phyloP scores from a whole-genome alignment of 148 eudicot genomes.

The Linanthus parryae region DNA sequence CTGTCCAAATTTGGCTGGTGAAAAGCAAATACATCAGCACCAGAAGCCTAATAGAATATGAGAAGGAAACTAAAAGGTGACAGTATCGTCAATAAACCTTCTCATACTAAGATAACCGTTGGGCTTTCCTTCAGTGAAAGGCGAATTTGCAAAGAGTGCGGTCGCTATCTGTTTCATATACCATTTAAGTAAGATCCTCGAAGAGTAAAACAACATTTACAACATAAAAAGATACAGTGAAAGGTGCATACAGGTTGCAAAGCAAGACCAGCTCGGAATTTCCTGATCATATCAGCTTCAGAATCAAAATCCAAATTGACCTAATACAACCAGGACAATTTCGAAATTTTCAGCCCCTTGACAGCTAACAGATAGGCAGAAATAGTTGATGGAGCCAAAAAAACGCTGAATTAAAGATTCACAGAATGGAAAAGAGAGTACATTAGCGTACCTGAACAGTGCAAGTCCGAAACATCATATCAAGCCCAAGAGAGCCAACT shows the following conservation, averaged over 20 bases:
- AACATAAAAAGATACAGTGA: conserved; percentile 8
- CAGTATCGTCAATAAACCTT: conserved; percentile 39
- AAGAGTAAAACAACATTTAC: conserved; percentile 10
- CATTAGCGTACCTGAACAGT: conserved; percentile 77
- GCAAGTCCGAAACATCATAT: conserved; percentile 98
- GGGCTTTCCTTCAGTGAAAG: conserved; percentile 95
- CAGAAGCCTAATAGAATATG: not conserved
- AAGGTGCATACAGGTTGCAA: conserved; percentile 86
- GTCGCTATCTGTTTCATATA: conserved; percentile 77
- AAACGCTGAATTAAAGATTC: not conserved
- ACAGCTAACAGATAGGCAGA: not conserved
- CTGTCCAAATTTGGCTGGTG: conserved; percentile 85
- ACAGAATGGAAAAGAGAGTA: not conserved
- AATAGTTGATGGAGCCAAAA: not conserved
- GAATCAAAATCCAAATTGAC: conserved; percentile 94
- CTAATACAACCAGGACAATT: conserved; percentile 24
- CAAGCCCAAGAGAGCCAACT: conserved; percentile 96
- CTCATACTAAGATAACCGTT: conserved; percentile 97
- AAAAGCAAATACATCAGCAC: conserved; percentile 13
- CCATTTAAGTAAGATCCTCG: conserved; percentile 18
- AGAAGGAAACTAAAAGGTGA: conserved; percentile 8
- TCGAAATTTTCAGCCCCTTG: not conserved
- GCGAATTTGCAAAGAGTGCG: conserved; percentile 96
- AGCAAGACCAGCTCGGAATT: conserved; percentile 93
- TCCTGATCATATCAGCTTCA: conserved; percentile 94